Evolutionary conservation across 768 basidiomycete genomes (phyloP).

Genomic region (Boletus subcaerulescens): DNA sequence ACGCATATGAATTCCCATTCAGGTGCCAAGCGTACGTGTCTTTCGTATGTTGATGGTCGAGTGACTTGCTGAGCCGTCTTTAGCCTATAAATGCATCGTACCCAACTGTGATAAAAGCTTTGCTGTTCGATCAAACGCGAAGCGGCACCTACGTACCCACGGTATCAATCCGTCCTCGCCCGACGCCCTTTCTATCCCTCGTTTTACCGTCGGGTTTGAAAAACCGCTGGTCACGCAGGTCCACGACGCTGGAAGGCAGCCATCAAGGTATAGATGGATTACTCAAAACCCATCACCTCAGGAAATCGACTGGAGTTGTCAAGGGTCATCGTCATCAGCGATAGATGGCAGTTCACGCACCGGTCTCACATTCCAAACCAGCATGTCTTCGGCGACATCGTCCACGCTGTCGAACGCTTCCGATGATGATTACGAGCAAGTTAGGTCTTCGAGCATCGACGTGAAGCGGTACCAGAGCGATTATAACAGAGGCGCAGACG

Average conservation of each 20-base stretch:
- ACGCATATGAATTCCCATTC: conserved; percentile 56
- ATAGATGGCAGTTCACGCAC: conserved; percentile 20
- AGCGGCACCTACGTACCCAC: conserved; percentile 75
- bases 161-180: conserved; percentile 40
- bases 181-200: conserved; percentile 19
- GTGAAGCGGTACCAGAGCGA: conserved; percentile 33
- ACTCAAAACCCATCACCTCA: conserved; percentile 35
- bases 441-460: conserved; percentile 30
- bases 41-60: neutral
- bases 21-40: conserved; percentile 45
- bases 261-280: conserved; percentile 40
- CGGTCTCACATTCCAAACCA: conserved; percentile 35
- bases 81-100: conserved; percentile 47
- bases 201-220: conserved; percentile 43
- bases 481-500: conserved; percentile 8
- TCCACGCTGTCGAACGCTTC: conserved; percentile 32
- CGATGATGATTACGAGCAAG: conserved; percentile 35
- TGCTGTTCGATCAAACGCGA: conserved; percentile 78
- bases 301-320: conserved; percentile 26
- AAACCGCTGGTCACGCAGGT: conserved; percentile 45
- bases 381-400: conserved; percentile 36
- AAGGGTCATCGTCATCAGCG: conserved; percentile 6
- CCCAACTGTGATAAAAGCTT: conserved; percentile 64
- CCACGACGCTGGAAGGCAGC: conserved; percentile 36
- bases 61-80: conserved; percentile 6